These are phyloP conservation scores for Neoscytalidium dimidiatum DNA, from an alignment of 2,329 filamentous ascomycete genomes.

Conservation along the genomic window DNA sequence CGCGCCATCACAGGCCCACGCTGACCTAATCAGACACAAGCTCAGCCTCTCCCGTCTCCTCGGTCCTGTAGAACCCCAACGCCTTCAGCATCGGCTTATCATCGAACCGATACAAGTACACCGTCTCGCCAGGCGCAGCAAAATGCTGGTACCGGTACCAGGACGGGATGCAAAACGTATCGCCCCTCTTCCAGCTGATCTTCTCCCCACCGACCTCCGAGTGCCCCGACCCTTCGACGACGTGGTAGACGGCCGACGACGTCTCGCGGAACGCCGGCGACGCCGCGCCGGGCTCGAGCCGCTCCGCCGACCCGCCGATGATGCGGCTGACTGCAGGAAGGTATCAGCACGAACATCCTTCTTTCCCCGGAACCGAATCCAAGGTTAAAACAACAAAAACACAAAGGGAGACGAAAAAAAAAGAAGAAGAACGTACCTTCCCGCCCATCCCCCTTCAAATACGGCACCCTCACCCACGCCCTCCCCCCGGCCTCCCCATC, in stretches of 20 bases:
- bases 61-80: constrained; percentile 52
- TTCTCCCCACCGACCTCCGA: constrained; percentile 42
- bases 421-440: constrained; percentile 31
- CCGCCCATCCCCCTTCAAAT: constrained; percentile 38
- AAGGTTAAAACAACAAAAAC: no score
- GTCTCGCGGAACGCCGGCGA: constrained; percentile 51
- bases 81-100: constrained; percentile 57
- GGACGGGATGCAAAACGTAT: constrained; percentile 58
- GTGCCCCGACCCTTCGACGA: constrained; percentile 50
- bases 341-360: neutral
- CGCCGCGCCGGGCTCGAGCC: constrained; percentile 39
- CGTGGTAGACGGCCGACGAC: constrained; percentile 55
- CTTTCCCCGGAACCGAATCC: no score
- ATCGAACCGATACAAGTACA: constrained; percentile 57
- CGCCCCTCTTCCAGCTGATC: constrained; percentile 50
- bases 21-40: constrained; percentile 33
- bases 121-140: constrained; percentile 33
- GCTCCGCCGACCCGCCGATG: constrained; percentile 51
- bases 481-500: constrained; percentile 35
- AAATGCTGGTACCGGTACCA: constrained; percentile 56
- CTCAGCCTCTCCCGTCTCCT: constrained; percentile 43
- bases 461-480: constrained; percentile 33
- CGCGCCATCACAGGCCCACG: neutral
- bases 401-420: neutral
- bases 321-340: constrained; percentile 45